Evolutionary conservation across 2,329 filamentous ascomycete species (phyloP).

Genomic region (Aphanoascus verrucosus): DNA sequence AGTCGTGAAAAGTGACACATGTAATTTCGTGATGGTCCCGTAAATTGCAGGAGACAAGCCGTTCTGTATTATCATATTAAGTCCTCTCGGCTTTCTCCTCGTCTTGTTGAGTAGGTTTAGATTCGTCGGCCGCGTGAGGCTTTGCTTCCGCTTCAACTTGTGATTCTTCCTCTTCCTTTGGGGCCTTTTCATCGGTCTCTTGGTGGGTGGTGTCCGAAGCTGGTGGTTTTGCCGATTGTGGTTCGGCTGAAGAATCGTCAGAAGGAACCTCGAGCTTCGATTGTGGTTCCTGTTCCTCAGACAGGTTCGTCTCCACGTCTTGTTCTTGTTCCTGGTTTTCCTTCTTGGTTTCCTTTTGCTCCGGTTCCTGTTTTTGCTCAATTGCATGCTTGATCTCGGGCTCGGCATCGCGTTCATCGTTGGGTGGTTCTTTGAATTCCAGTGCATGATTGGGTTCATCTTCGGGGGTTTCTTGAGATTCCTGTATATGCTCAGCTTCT

Average conservation of each 20-base stretch:
- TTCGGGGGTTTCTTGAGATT: too few species aligned
- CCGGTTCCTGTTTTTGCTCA: constrained; percentile 14
- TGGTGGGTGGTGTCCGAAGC: background rate
- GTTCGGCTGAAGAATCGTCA: background rate
- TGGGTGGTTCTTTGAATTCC: too few species aligned
- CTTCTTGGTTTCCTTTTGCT: background rate
- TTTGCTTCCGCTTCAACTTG: background rate
- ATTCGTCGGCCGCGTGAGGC: background rate
- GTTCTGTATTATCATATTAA: background rate
- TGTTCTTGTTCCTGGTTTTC: background rate
- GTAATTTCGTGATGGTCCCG: too few species aligned
- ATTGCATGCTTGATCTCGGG: too few species aligned
- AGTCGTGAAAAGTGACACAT: background rate
- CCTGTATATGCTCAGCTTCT: too few species aligned
- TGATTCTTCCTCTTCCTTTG: background rate
- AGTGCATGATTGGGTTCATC: too few species aligned
- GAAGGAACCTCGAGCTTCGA: background rate
- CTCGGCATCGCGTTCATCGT: too few species aligned
- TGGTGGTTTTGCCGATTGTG: background rate
- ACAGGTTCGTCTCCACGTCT: background rate
- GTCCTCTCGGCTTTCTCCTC: constrained; percentile 1
- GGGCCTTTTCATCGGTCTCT: background rate
- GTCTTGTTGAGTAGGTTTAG: background rate
- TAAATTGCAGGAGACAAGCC: background rate
- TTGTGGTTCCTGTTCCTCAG: background rate